Evolutionary conservation across 225 moss, liverwort and hornwort genomes (phyloP).

Genomic region (Pseudisothecium myosuroides): DNA sequence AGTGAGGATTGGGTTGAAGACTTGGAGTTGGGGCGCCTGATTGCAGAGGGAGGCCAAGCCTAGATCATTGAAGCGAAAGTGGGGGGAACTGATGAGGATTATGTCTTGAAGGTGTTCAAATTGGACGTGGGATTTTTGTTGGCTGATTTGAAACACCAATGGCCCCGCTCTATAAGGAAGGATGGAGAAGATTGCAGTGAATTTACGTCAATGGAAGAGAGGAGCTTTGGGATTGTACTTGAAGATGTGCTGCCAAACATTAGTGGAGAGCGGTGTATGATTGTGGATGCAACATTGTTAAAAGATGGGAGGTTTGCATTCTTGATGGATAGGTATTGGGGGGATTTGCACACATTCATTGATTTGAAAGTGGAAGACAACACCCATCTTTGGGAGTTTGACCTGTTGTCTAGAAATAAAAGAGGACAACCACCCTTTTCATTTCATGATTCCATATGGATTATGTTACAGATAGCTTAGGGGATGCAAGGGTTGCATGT

Average conservation of each 20-base stretch:
- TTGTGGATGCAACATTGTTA: background rate
- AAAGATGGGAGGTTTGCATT: background rate
- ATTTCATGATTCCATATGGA: accelerated
- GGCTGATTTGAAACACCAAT: background rate
- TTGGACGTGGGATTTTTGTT: background rate
- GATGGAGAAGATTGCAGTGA: background rate
- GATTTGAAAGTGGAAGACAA: background rate
- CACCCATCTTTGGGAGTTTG: too few relatives aligned
- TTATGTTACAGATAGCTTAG: background rate
- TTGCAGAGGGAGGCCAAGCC: background rate
- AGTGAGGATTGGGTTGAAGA: accelerated
- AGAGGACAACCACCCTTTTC: background rate
- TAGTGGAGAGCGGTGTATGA: accelerated
- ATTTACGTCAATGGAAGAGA: too few relatives aligned
- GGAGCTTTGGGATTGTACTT: background rate
- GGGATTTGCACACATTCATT: background rate
- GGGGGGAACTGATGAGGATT: accelerated
- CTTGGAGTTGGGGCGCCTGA: background rate
- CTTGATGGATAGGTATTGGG: background rate
- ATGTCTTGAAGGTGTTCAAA: background rate
- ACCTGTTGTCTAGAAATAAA: background rate
- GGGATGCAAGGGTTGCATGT: background rate
- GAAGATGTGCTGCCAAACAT: accelerated
- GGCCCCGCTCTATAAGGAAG: background rate
- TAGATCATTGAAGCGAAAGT: background rate